Evolutionary conservation across 257 asterid species (phyloP).

Genomic region (Eucommia ulmoides): DNA sequence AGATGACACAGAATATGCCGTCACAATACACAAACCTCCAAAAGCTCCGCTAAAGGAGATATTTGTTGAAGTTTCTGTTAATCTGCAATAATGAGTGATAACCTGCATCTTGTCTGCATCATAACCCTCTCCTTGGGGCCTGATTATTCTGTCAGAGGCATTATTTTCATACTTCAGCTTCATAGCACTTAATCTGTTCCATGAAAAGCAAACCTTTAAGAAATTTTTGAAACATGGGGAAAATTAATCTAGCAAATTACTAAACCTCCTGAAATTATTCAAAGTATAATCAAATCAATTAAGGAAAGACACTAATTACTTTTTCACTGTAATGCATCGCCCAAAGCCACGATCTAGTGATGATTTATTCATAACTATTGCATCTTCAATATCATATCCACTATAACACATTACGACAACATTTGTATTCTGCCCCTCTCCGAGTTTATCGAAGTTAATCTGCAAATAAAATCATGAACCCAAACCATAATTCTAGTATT

Average conservation of each 20-base stretch:
- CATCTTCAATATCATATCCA: constrained; percentile 98
- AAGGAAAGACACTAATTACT: constrained; percentile 17
- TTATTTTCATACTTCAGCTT: constrained; percentile 46
- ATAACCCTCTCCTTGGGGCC: constrained; percentile 46
- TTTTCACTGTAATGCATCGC: constrained; percentile 86
- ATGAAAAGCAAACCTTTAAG: constrained; percentile 7
- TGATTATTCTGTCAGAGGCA: constrained; percentile 48
- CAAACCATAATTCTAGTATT: too few relatives aligned
- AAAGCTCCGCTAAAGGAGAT: too few relatives aligned
- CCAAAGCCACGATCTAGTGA: constrained; percentile 99
- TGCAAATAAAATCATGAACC: too few relatives aligned
- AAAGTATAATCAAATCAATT: background rate
- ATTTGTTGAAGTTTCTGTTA: too few relatives aligned
- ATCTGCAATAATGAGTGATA: background rate
- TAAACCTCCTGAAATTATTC: background rate
- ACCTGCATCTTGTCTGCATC: constrained; percentile 73
- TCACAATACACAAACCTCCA: too few relatives aligned
- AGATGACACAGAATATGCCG: too few relatives aligned
- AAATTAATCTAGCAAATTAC: background rate
- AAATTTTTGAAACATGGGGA: background rate
- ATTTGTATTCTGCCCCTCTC: constrained; percentile 97
- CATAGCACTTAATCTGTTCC: constrained; percentile 46
- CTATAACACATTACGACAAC: constrained; percentile 98
- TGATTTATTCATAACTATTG: constrained; percentile 94
- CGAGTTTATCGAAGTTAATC: constrained; percentile 82